Base-by-base conservation (phyloP, 2,329 filamentous ascomycete genomes). In the Ophiognomonia clavigignenti-juglandacearum region DNA sequence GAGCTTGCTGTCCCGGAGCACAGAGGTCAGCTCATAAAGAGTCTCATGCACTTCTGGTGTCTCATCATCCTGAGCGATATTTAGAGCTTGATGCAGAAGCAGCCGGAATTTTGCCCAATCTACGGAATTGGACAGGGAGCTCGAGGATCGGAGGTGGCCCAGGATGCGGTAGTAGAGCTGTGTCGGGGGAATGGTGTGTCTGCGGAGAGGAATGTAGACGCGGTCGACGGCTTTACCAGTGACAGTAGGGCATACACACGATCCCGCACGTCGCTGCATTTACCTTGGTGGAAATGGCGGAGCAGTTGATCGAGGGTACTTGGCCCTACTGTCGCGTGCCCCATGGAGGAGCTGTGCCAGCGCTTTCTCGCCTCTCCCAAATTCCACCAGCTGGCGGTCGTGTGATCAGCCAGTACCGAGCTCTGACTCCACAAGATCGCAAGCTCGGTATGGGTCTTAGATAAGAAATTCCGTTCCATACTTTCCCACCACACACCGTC, bases 161-260 rank as follows among this genome's bases (percentile, higher is more conserved):
- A 47, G 38, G 2, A 47, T 39, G 10, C 45, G 39, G n/a, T 47
- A 42, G 39, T 47, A 47, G 5, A 47, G 45, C 39, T 31, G 38
- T 13, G 16, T 27, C 23, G 39, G 14, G 19, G 45, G 20, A 23
- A 47, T 47, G 16, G 38, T 47, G 32, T 47, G 45, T 47, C 45
- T 10, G 45, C 38, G 20, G 20, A 39, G 18, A 47, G 32, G 2
- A 32, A 32, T 7, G 10, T 13, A 5, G 26, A 18, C 14, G 45
- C 13, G 7, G 24, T 18, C 10, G 23, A 32, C 19, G 34, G 23
- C 20, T 37, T 44, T 24, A 42, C 39, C 23, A 47, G 32, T 16
- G 38, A 42, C 39, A 47, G 26, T 7, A 47, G 39, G 16, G 45
- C 45, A 19, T 47, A 47, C 5, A 47, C 34, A 4, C 39, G 38